Evolutionary conservation across 768 basidiomycete genomes (phyloP).

Genomic region (Coprinopsis sp.): DNA sequence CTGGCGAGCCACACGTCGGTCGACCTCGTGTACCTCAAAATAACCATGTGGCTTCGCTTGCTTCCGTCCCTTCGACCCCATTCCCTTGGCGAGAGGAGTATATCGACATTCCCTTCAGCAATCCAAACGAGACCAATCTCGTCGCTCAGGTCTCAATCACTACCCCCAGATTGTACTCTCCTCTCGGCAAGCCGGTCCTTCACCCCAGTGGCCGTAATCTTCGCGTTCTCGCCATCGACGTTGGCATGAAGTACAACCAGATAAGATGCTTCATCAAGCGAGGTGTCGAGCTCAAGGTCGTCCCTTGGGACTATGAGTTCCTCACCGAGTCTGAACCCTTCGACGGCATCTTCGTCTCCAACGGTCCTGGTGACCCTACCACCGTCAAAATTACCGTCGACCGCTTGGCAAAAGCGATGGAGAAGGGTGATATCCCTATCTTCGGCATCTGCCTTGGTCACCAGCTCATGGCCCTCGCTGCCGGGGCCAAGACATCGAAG

Average conservation of each 20-base stretch:
- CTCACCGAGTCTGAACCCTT: constrained; percentile 72
- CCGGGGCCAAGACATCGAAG: constrained; percentile 91
- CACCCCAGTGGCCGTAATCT: constrained; percentile 79
- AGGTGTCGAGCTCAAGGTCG: constrained; percentile 93
- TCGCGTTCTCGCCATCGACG: constrained; percentile 88
- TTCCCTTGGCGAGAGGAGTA: constrained; percentile 81
- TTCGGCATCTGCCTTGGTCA: constrained; percentile 99
- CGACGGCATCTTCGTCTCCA: constrained; percentile 95
- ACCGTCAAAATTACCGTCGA: constrained; percentile 71
- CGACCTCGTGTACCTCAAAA: constrained; percentile 28
- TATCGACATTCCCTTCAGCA: constrained; percentile 73
- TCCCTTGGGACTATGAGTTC: constrained; percentile 97
- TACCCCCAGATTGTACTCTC: constrained; percentile 63
- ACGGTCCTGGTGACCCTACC: constrained; percentile 96
- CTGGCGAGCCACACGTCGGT: constrained; percentile 38
- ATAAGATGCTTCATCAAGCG: constrained; percentile 92
- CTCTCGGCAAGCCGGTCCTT: constrained; percentile 46
- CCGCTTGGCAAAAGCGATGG: constrained; percentile 60
- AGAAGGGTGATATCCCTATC: constrained; percentile 77
- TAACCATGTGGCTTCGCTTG: constrained; percentile 24
- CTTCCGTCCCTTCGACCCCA: constrained; percentile 49
- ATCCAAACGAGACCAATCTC: constrained; percentile 87
- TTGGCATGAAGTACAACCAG: constrained; percentile 99
- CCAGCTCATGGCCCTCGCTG: constrained; percentile 92
- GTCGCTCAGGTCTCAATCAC: constrained; percentile 84